Conservation (phyloP, 1,284 basidiomycete genomes). For the Apiotrichum akiyoshidainum region DNA sequence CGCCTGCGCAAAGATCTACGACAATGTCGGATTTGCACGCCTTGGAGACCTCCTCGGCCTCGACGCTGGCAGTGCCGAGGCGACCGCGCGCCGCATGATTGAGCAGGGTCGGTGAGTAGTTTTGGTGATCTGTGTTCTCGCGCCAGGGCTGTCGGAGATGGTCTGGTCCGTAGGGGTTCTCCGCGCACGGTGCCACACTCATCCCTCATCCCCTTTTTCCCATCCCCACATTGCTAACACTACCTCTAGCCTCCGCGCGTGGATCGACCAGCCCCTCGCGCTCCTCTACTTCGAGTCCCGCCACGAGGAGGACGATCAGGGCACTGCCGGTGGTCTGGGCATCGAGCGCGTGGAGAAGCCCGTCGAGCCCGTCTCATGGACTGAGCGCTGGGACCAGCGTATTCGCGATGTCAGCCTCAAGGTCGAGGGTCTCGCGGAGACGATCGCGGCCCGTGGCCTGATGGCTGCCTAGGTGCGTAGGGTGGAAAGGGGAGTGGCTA, state of each 20-base stretch:
- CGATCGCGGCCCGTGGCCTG: background rate
- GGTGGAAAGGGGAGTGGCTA: background rate
- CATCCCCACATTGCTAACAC: background rate
- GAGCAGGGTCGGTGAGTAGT: slow-evolving; percentile 70
- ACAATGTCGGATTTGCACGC: slow-evolving; percentile 87
- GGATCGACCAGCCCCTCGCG: slow-evolving; percentile 89
- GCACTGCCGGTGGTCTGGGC: slow-evolving; percentile 84
- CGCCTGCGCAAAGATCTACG: slow-evolving; percentile 89
- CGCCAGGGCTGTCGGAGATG: background rate
- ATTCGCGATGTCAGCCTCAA: slow-evolving; percentile 79
- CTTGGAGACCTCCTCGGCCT: slow-evolving; percentile 79
- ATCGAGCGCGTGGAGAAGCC: slow-evolving; percentile 65
- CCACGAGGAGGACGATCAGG: slow-evolving; percentile 76
- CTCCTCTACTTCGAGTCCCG: slow-evolving; percentile 85
- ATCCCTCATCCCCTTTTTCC: background rate
- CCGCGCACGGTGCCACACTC: background rate
- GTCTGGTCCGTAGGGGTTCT: no score
- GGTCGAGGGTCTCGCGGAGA: slow-evolving; percentile 51
- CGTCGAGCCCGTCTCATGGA: slow-evolving; percentile 79
- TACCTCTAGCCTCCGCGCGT: slow-evolving; percentile 62
- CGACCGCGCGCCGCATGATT: slow-evolving; percentile 88
- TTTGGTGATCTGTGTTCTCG: background rate
- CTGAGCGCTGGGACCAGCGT: slow-evolving; percentile 86
- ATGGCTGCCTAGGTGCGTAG: background rate
- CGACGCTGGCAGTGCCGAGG: slow-evolving; percentile 82